These are phyloP conservation scores for Phialophora chinensis DNA, from an alignment of 2,329 filamentous ascomycete genomes.

Conservation along the genomic window DNA sequence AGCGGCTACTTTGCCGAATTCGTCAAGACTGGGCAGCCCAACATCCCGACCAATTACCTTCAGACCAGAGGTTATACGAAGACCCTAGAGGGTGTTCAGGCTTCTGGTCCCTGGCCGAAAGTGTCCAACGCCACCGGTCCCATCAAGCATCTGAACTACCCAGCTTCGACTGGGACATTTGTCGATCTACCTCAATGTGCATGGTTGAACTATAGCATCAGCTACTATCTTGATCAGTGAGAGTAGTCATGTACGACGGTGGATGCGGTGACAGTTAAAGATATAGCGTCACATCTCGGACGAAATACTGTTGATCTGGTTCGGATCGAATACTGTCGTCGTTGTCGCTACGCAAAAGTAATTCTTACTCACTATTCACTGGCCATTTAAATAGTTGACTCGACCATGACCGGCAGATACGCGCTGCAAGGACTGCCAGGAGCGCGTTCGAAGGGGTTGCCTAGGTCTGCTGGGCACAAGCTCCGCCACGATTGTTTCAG, in stretches of 20 bases:
- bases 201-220: constrained; percentile 53
- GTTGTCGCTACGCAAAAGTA: background rate
- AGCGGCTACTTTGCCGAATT: constrained; percentile 60
- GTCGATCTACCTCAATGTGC: constrained; percentile 60
- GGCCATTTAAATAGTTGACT: background rate
- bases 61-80: constrained; percentile 54
- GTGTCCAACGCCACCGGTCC: constrained; percentile 47
- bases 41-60: constrained; percentile 55
- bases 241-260: background rate
- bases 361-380: background rate
- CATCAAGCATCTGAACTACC: constrained; percentile 55
- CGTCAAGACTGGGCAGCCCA: constrained; percentile 58
- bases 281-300: background rate
- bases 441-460: no score
- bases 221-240: constrained; percentile 49
- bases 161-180: constrained; percentile 53
- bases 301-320: background rate
- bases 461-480: background rate
- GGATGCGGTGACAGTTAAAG: background rate
- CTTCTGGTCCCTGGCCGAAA: constrained; percentile 49
- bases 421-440: no score
- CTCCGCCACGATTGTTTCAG: background rate
- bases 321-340: background rate
- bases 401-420: background rate
- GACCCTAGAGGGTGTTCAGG: constrained; percentile 48